These are phyloP conservation scores for Penicillium coffeae DNA, from an alignment of 495 filamentous ascomycete species.

Conservation along the genomic window DNA sequence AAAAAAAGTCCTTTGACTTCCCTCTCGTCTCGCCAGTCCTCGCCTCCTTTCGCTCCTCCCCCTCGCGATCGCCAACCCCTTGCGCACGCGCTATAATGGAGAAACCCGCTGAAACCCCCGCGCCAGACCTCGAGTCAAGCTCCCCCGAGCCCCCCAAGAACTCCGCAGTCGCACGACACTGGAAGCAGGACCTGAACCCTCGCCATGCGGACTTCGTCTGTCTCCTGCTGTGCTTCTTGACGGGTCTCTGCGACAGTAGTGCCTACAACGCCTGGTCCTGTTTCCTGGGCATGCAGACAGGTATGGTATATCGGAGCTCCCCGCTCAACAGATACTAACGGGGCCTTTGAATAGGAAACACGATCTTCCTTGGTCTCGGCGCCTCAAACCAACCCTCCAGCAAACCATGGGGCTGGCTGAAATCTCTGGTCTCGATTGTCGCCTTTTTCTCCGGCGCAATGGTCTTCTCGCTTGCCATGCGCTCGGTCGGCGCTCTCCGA, in stretches of 20 bases:
- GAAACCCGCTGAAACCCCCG: slow-evolving; percentile 10
- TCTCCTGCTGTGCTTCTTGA: slow-evolving; percentile 53
- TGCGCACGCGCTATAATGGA: too few relatives aligned
- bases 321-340: not conserved
- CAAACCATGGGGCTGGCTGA: slow-evolving; percentile 60
- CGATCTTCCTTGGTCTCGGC: slow-evolving; percentile 63
- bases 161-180: slow-evolving; percentile 16
- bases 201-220: slow-evolving; percentile 50
- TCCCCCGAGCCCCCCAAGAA: slow-evolving; percentile 12
- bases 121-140: slow-evolving; percentile 25
- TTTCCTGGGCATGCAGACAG: slow-evolving; percentile 64
- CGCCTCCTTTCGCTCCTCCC: not conserved
- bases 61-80: too few relatives aligned
- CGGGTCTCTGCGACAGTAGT: slow-evolving; percentile 58
- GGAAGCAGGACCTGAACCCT: slow-evolving; percentile 37
- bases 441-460: slow-evolving; percentile 55
- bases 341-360: slow-evolving; percentile 48
- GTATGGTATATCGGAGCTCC: slow-evolving; percentile 31
- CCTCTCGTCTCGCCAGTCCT: not conserved
- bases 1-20: not conserved
- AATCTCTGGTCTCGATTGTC: slow-evolving; percentile 55
- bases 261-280: slow-evolving; percentile 60
- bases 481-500: slow-evolving; percentile 32
- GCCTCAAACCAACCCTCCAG: slow-evolving; percentile 47
- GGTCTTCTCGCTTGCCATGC: slow-evolving; percentile 38